Base-by-base conservation (phyloP, 345 rosid genomes). In the Psidium guajava region DNA sequence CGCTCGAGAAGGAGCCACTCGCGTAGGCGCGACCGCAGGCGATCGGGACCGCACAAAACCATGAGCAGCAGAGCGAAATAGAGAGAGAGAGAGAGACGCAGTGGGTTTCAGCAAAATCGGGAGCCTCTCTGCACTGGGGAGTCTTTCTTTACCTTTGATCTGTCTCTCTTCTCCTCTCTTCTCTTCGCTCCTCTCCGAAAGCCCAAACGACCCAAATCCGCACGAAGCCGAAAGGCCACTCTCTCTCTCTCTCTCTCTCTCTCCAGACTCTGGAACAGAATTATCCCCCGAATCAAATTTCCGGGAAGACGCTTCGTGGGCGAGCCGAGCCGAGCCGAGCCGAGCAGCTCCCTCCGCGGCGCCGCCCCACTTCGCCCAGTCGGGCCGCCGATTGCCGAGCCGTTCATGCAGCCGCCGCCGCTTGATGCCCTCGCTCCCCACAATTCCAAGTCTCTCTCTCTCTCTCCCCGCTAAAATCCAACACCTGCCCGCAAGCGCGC, bases 371-470 rank as follows among this genome's bases (percentile, higher is more conserved):
- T 12, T 54, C 54, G 53, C 54, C 52, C 27, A 18, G 54, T 27
- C 54, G 47, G 77, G 77, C 77, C 47, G 77, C 77, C 77, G 77
- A 69, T 69, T 13, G 77, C 77, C 77, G 47, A 36, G 36, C 54
- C 83, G 54, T 52, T n/a, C 54, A 25, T 52, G 83, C 83, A 44
- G 86, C 58, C 59, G 55, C 85, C 50, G 81, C 56, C 57, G 49
- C 81, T 74, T 69, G 77, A 36, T 69, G 77, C 77, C 77, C 77
- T 69, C 47, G 18, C 36, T 36, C 77, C 87, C 44, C 87, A 49
- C 54, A 86, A 87, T 86, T 74, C 89, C 54, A 83, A 85, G 90
- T 88, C 85, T 83, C 50, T 83, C 47, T 88, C 86, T 84, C 49
- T 82, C 82, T 84, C 57, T 49, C 54, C 61, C n/a, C n/a, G 44